A percentile compares a stretch with the other conserved stretches of the same genome.
phyloP scores from a whole-genome alignment of 1,139 yeast genomes.

The Taphrina communis region DNA sequence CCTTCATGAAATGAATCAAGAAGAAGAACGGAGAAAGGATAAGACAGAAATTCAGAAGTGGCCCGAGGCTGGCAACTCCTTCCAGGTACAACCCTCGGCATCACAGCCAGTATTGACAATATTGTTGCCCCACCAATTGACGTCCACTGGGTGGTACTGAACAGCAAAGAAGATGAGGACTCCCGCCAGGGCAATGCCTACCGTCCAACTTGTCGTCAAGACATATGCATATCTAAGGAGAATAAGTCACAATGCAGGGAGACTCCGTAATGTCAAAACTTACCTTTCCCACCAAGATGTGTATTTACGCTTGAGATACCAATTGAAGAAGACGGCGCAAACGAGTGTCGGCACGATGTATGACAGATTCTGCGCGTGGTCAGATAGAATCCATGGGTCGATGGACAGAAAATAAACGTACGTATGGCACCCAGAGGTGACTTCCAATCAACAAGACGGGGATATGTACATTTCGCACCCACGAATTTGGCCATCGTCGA shows the following conservation, averaged over 20 bases:
- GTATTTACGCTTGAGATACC: constrained; percentile 58
- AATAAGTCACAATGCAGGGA: constrained; percentile 58
- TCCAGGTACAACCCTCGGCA: constrained; percentile 44
- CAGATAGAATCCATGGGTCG: constrained; percentile 55
- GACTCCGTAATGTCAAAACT: not conserved
- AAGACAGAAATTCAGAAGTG: not conserved
- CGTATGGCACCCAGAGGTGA: constrained; percentile 13
- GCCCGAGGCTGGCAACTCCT: constrained; percentile 6
- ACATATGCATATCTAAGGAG: constrained; percentile 62
- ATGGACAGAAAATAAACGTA: not conserved
- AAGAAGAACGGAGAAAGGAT: too few relatives aligned
- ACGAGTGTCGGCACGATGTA: constrained; percentile 54
- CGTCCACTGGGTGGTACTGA: constrained; percentile 50
- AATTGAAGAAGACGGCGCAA: constrained; percentile 61
- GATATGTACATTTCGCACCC: constrained; percentile 56
- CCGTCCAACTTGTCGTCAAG: constrained; percentile 63
- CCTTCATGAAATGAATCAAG: not conserved
- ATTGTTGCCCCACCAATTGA: constrained; percentile 61
- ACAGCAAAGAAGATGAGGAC: constrained; percentile 57
- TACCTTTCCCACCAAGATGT: constrained; percentile 63
- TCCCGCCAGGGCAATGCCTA: constrained; percentile 57
- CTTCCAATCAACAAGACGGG: constrained; percentile 60
- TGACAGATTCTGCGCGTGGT: constrained; percentile 61
- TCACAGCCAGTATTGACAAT: constrained; percentile 48
- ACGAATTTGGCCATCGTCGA: constrained; percentile 8